Percentiles rank a stretch among this genome's conserved stretches.
Evolutionary conservation across 2,329 filamentous ascomycete genomes (phyloP).

Genomic region (Curvularia eragrostidis): DNA sequence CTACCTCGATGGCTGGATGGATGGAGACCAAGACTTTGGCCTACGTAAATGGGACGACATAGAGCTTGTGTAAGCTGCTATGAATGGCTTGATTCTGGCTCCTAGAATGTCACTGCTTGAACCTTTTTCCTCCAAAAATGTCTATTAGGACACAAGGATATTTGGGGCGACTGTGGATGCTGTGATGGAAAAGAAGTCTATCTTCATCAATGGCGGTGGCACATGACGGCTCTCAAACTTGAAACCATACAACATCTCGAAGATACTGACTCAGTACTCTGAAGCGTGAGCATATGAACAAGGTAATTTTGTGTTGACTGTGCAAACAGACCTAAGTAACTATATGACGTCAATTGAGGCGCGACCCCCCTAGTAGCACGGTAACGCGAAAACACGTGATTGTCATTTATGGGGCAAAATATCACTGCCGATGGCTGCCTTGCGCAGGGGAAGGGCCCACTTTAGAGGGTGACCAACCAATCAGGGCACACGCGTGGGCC

Average conservation of each 20-base stretch:
- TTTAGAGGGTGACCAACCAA: slow-evolving; percentile 12
- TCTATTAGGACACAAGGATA: neutral
- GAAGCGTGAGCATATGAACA: neutral
- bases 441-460: slow-evolving; percentile 7
- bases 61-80: neutral
- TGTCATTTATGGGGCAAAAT: neutral
- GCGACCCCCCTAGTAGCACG: neutral
- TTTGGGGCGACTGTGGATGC: neutral
- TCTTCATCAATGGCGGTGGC: neutral
- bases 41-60: neutral
- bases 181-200: neutral
- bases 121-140: neutral
- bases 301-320: neutral
- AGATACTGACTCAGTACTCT: neutral
- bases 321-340: neutral
- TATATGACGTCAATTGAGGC: neutral
- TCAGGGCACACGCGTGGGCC: slow-evolving; percentile 13
- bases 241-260: neutral
- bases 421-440: slow-evolving; percentile 5
- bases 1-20: slow-evolving; percentile 1
- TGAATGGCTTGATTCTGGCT: neutral
- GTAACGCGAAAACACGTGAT: slow-evolving; percentile 7
- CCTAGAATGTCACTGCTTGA: neutral
- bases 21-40: neutral
- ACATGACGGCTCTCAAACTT: neutral